Base-by-base conservation (phyloP, 306 rosid species). In the Quillaja saponaria region DNA sequence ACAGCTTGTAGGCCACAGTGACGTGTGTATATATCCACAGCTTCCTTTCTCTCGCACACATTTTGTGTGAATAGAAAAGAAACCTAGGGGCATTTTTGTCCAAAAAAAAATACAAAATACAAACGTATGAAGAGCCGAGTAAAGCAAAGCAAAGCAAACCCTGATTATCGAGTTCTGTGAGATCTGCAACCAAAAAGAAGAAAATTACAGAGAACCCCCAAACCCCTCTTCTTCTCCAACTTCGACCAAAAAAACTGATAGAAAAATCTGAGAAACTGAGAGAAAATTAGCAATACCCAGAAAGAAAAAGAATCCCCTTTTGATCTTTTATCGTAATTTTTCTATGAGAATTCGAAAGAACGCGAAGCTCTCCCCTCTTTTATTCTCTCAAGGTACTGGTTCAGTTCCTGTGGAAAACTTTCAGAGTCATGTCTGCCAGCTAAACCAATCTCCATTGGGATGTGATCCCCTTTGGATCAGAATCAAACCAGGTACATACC, bases 391-490 rank as follows among this genome's bases (percentile, higher is more conserved):
- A 49, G 80, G 59, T 59, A 74, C 81, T 58, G 71, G 69, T 62
- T 74, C 84, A 8, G 58, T 66, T 45, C 68, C 73, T 35, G 64
- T 48, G 20, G 69, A 73, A 64, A 56, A 47, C 4, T 71, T 70
- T 20, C 91, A 78, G 53, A 58, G 85, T 1, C 85, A 78, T 78
- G 72, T 84, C 58, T 91, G 98, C 78, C 87, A 73, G 65, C 82
- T 91, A 42, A 91, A 88, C 72, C 96, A 82, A 71, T 86, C 91
- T 4, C 87, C 96, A 8, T n/a, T 91, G 98, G 98, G 98, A 91
- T 77, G 83, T 81, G 76, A 76, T 73, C 79, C 76, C 85, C 70
- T 78, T 84, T 61, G 70, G 55, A 31, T 67, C 68, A 10, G 68
- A 69, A 77, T 66, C 75, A 3, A 34, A 59, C 77, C 81, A 82